Percentiles rank a stretch among this genome's conserved stretches.
phyloP scores from a whole-genome alignment of 768 basidiomycete genomes.

The Podaxis sp. region DNA sequence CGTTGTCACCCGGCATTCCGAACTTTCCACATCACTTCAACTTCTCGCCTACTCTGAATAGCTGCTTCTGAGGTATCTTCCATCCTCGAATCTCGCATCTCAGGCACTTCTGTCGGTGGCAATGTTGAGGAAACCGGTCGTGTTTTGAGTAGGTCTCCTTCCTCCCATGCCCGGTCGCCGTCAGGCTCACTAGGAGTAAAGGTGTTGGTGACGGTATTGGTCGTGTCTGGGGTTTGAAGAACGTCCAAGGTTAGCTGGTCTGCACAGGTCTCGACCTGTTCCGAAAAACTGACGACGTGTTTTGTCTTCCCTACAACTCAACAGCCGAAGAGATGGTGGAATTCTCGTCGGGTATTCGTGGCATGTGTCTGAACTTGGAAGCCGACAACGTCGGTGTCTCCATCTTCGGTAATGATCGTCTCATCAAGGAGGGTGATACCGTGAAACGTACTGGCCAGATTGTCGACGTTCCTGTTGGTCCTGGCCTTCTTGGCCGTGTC shows the following conservation, averaged over 20 bases:
- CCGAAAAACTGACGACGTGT: conserved; percentile 17
- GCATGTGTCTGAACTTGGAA: conserved; percentile 99
- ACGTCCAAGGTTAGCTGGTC: conserved; percentile 80
- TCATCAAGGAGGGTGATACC: conserved; percentile 99
- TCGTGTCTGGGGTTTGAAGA: conserved; percentile 98
- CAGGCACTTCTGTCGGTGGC: conserved; percentile 83
- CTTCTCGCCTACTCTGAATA: conserved; percentile 23
- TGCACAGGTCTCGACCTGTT: conserved; percentile 14
- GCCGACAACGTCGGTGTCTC: conserved; percentile 99
- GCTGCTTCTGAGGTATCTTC: conserved; percentile 99
- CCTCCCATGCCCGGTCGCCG: background rate
- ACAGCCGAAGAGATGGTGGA: conserved; percentile 99
- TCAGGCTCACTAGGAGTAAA: conserved; percentile 30
- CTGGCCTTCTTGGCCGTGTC: conserved; percentile 95
- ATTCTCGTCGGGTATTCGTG: conserved; percentile 99
- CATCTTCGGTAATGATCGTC: conserved; percentile 97
- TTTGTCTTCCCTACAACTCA: conserved; percentile 11
- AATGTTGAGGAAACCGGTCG: conserved; percentile 99
- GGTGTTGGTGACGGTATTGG: conserved; percentile 99
- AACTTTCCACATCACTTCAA: conserved; percentile 31
- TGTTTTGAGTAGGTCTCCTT: conserved; percentile 77
- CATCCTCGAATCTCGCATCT: conserved; percentile 97
- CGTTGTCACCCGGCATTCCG: conserved; percentile 17
- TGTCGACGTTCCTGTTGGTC: conserved; percentile 99
- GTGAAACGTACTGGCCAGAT: conserved; percentile 99